phyloP scores from a whole-genome alignment of 352 stramenopile species.

The Phytophthora gonapodyides region DNA sequence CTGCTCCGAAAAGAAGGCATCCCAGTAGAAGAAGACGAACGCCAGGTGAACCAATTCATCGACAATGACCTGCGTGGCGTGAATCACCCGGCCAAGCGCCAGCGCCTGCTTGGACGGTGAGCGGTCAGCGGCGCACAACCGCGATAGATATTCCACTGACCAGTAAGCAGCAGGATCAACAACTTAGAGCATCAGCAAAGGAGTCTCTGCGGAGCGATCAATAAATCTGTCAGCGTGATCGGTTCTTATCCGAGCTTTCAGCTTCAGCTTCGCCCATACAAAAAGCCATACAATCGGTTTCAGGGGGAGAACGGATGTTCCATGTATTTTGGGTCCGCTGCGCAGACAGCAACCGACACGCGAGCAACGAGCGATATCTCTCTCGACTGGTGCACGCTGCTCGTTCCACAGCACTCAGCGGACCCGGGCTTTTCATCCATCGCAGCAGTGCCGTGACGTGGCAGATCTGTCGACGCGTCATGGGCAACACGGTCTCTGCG shows the following conservation, averaged over 20 bases:
- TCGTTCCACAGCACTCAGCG: neutral
- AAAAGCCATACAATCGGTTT: constrained; percentile 30
- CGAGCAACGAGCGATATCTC: constrained; percentile 14
- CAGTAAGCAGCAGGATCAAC: constrained; percentile 2
- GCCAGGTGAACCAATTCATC: constrained; percentile 37
- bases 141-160: constrained; percentile 12
- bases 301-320: constrained; percentile 21
- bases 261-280: constrained; percentile 27
- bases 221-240: constrained; percentile 9
- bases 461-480: constrained; percentile 20
- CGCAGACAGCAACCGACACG: constrained; percentile 14
- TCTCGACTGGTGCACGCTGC: constrained; percentile 4
- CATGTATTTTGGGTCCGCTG: constrained; percentile 26
- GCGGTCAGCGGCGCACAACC: constrained; percentile 6
- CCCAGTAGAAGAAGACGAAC: constrained; percentile 51
- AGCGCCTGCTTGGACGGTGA: neutral
- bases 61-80: constrained; percentile 48
- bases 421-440: too few species aligned
- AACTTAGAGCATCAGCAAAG: neutral
- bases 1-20: constrained; percentile 55
- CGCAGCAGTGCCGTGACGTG: too few species aligned
- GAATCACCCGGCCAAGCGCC: constrained; percentile 15
- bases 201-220: neutral
- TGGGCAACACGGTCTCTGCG: constrained; percentile 81
- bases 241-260: constrained; percentile 13